A percentile compares a stretch with the other conserved stretches of the same genome.
These are phyloP conservation scores for Kingdonia uniflora DNA, from an alignment of 164 flowering plant species.

Conservation along the genomic window DNA sequence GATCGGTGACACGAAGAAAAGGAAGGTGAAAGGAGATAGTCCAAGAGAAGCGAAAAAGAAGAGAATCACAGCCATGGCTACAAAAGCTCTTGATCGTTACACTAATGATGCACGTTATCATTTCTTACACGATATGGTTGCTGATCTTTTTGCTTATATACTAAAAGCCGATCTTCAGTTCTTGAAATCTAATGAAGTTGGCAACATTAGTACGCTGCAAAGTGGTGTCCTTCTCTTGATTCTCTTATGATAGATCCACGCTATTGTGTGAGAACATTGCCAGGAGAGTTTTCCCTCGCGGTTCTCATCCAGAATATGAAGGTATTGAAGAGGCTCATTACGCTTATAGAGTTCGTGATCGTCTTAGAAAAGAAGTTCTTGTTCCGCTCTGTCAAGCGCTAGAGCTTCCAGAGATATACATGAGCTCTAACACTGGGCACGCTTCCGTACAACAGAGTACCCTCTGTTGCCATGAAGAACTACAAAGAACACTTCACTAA, in stretches of 20 bases:
- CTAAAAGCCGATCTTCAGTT: slow-evolving; percentile 11
- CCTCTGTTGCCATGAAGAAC: slow-evolving; percentile 33
- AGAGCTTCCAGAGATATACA: slow-evolving; percentile 32
- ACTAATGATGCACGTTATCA: slow-evolving; percentile 14
- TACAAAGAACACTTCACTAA: slow-evolving; percentile 21
- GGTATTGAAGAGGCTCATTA: slow-evolving; percentile 30
- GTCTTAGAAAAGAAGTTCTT: slow-evolving; percentile 24
- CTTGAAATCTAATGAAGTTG: slow-evolving; percentile 7
- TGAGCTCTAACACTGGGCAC: slow-evolving; percentile 21
- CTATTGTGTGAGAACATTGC: slow-evolving; percentile 19
- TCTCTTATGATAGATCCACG: slow-evolving; percentile 15
- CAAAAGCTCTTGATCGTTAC: slow-evolving; percentile 20
- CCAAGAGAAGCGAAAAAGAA: slow-evolving; percentile 16
- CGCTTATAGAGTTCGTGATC: slow-evolving; percentile 19
- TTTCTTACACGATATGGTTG: slow-evolving; percentile 10
- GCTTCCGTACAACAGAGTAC: slow-evolving; percentile 27
- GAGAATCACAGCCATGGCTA: slow-evolving; percentile 13
- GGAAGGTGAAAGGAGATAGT: slow-evolving; percentile 6
- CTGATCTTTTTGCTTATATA: slow-evolving; percentile 12
- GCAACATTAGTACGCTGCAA: slow-evolving; percentile 19
- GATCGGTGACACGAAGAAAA: slow-evolving; percentile 2
- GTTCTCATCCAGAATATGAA: slow-evolving; percentile 13
- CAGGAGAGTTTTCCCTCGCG: slow-evolving; percentile 16
- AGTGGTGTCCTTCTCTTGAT: slow-evolving; percentile 24
- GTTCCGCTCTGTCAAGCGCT: slow-evolving; percentile 29